Evolutionary conservation across 768 basidiomycete genomes (phyloP), one percentile per base, ranked within the genome.

Genomic region (Favolaschia claudopus): DNA sequence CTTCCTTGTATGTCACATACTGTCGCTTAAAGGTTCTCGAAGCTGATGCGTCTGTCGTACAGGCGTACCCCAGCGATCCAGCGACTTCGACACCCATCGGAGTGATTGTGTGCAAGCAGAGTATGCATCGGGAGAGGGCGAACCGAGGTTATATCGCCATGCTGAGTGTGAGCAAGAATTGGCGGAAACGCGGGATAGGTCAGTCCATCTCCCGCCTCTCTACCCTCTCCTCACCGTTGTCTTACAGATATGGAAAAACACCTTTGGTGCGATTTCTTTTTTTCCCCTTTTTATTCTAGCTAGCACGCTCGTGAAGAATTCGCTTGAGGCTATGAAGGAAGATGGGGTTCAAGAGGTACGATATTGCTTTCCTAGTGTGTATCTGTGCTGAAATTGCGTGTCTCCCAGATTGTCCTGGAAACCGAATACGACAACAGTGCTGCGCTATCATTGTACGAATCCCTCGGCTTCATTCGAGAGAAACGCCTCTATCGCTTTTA

Each of bases 101-200:
- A 27, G 93, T 93, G 15, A 93, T 99, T 59, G 91, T 99, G 20
- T 97, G 95, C 85, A 99, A 99, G 81, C 96, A 97, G 76, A 95
- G 95, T 67, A 81, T 85, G 72, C 97, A 99, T 76, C 80, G 81
- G 53, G 84, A 89, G 61, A 76, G 78, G 34, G 78, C 85, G 10
- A 93, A 95, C 71, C 77, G 97, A 70, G 97, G 97, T 14, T 99
- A 99, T 72, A 96, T 99, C 57, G 97, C 96, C 33, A 99, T 99
- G 97, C 85, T 99, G 53, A 94, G 93, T 69, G 95, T 98, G 27
- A 83, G 85, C 73, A 89, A 88, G 73, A 75, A 80, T 34, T 97
- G 88, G 85, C 82, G 96, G 33, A 91, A 96, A 74, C 87, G 89
- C 50, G 96, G 97, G 31, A 94, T 99, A 71, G 94, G 95, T 95